Evolutionary conservation across 768 basidiomycete species (phyloP), one percentile per base, ranked within the genome.

Genomic region (Auriculariales sp.): DNA sequence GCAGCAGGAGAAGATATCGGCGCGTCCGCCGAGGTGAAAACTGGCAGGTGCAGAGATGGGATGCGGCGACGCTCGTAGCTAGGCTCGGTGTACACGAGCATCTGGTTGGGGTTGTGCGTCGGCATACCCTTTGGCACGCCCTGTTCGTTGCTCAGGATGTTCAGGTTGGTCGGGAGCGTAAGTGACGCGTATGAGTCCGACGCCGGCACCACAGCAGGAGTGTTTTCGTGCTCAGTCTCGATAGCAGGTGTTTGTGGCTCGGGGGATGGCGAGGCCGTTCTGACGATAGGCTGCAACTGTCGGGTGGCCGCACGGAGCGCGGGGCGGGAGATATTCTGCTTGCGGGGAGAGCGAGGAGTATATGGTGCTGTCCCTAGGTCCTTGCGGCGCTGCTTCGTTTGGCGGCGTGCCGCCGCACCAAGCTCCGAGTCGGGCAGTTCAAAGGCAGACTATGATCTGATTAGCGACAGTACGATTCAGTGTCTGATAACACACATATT

Each of bases 401-500:
- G 17, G 15, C 12, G 22, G 14, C 22, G 6, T 12, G 17, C 22
- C 12, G 27, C 17, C 39, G 17, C 12, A 25, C 39, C 7, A 19
- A 3, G 14, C 14, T 12, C 4, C 39, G 24, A 25, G 22, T 25
- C 22, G 19, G 19, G 5, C 6, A 44, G 22, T 4, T 44, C 22
- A 5, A 44, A 19, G 22, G 39, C 39, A 24, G 39, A 44, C 39
- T 44, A 19, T 25, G 39, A 44, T 4, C 22, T 5, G 39, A 25
- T 44, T 15, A 44, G 39, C 22, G 12, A 44, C 14, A 19, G 17
- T 9, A 7, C 12, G 39, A 44, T 1, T 15, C 17, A 24, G 15
- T 7, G n/a, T 3, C 39, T 10, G 15, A 44, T n/a, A 24, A 71
- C 83, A 56, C 57, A 87, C 86, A 59, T 88, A 89, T 88, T 86